These are phyloP conservation scores for Edaphochlamys debaryana DNA, from an alignment of 139 green algal species.

Conservation along the genomic window DNA sequence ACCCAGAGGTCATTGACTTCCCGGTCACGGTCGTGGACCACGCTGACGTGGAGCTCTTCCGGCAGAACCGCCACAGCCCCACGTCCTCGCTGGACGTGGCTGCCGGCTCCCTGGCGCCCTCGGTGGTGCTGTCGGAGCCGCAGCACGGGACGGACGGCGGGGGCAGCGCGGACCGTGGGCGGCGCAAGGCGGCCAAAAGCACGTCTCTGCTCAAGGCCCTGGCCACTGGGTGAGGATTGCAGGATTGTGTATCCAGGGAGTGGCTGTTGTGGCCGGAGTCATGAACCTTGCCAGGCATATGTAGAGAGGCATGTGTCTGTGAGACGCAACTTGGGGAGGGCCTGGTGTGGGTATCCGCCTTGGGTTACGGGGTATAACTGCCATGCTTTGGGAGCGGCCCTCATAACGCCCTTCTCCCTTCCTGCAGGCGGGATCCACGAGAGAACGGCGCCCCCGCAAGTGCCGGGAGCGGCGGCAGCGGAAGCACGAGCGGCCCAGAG, in stretches of 20 bases:
- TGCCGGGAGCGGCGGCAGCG: background rate
- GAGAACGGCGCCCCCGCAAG: background rate
- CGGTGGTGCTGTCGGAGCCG: slow-evolving; percentile 8
- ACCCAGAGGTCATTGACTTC: slow-evolving; percentile 41
- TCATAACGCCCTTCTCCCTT: no score
- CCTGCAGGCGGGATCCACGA: no score
- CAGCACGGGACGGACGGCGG: background rate
- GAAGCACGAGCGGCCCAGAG: background rate
- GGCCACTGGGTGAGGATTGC: background rate
- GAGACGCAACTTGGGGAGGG: no score
- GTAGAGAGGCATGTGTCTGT: no score
- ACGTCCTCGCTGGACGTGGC: slow-evolving; percentile 49
- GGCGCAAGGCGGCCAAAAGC: slow-evolving; percentile 17
- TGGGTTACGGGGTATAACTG: no score
- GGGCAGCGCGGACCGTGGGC: background rate
- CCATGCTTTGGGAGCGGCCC: no score
- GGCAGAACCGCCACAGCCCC: slow-evolving; percentile 38
- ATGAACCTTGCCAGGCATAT: no score
- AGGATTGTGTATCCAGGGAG: background rate
- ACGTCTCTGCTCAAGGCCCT: background rate
- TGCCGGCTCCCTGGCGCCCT: slow-evolving; percentile 31
- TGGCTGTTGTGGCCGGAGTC: background rate
- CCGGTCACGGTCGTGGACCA: slow-evolving; percentile 14
- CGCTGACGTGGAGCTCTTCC: slow-evolving; percentile 45
- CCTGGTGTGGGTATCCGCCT: no score